Percentiles rank a stretch among this genome's conserved stretches.
phyloP scores from a whole-genome alignment of 1,139 yeast genomes.

The Meyerozyma sp. region DNA sequence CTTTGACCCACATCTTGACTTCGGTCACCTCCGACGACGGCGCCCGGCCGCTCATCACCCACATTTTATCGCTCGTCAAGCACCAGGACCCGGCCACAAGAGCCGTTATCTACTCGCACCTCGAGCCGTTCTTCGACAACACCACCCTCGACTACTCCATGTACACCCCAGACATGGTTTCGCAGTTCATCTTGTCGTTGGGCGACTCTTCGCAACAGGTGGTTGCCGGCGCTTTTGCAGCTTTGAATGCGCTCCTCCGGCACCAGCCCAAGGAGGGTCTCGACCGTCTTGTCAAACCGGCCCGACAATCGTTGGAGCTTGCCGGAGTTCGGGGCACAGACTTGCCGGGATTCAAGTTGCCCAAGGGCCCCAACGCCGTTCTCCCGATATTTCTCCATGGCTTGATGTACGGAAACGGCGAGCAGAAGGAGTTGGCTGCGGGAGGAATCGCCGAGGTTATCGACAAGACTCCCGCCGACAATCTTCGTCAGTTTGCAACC shows the following conservation, averaged over 20 bases:
- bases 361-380: slow-evolving; percentile 84
- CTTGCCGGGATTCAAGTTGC: slow-evolving; percentile 69
- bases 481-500: slow-evolving; percentile 84
- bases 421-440: slow-evolving; percentile 83
- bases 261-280: slow-evolving; percentile 70
- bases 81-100: slow-evolving; percentile 69
- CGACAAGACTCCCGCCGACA: slow-evolving; percentile 76
- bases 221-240: slow-evolving; percentile 64
- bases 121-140: slow-evolving; percentile 64
- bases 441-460: slow-evolving; percentile 85
- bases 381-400: slow-evolving; percentile 94
- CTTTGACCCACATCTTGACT: slow-evolving; percentile 59
- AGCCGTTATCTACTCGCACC: slow-evolving; percentile 60
- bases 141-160: slow-evolving; percentile 67
- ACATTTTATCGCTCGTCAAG: slow-evolving; percentile 68
- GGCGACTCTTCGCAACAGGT: slow-evolving; percentile 65
- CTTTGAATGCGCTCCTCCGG: slow-evolving; percentile 62
- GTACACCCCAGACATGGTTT: slow-evolving; percentile 72
- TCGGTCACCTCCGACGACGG: slow-evolving; percentile 80
- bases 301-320: slow-evolving; percentile 64
- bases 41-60: slow-evolving; percentile 78
- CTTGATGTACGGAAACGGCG: slow-evolving; percentile 85
- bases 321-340: slow-evolving; percentile 65
- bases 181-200: slow-evolving; percentile 64
- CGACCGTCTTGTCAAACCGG: slow-evolving; percentile 73